Base-by-base conservation (phyloP, 2,329 filamentous ascomycete species). In the Alternaria tenuissima region DNA sequence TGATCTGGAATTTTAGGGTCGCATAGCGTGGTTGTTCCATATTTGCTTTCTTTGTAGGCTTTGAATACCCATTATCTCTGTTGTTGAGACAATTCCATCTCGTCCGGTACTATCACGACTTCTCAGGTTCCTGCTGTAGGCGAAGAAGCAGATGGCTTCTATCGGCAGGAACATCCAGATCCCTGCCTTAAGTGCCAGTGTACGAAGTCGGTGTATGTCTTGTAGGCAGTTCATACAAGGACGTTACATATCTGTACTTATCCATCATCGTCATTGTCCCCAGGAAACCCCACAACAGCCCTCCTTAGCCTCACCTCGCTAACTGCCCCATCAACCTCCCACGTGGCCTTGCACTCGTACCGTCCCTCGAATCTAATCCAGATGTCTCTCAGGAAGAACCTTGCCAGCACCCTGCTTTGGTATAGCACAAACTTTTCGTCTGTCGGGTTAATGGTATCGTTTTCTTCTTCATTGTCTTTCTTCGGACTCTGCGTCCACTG, bases 371-470 rank as follows among this genome's bases (percentile, higher is more conserved):
- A 48, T 9, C 54, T 22, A 8, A 53, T 24, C 62, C 62, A 66
- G 1, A 66, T 34, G 51, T 60, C 57, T 43, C 53, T 43, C 7
- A 71, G 11, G 6, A 71, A 22, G 24, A 59, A 52, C 12, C 43
- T 22, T 2, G 64, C 60, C 7, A 71, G 34, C n/a, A 57, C 7
- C 3, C 67, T 61, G 12, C 65, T 66, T 42, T 64, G 51, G 39
- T 60, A 68, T 41, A 69, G 18, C 18, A 61, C 57, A 11, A 53
- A 63, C 51, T 62, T 67, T 0, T 54, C 58, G 30, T 66, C 46
- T 9, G n/a, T 36, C 0, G 59, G 59, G n/a, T 43, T 38, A 5
- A 53, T 12, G 1, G 43, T 49, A 2, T 55, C 26, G 7, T 39
- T 6, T 3, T 24, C 2, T 12, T 22, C 34, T 3, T 18, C 36